Conservation (phyloP, 139 green algal genomes). For the Nannochloris sp. region DNA sequence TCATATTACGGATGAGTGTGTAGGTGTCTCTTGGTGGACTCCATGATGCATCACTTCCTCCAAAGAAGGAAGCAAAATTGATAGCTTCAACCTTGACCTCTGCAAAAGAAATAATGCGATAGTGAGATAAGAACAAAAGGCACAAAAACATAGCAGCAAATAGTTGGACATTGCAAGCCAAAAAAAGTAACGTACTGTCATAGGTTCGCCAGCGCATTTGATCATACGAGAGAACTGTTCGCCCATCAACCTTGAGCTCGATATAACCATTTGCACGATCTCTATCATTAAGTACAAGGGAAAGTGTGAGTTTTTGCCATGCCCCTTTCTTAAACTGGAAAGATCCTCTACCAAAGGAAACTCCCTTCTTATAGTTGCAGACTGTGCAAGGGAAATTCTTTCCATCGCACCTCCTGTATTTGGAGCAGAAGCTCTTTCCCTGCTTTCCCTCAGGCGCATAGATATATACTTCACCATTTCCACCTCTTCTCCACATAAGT, state of each 20-base stretch:
- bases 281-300: not conserved
- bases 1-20: slow-evolving; percentile 9
- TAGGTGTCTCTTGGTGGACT: slow-evolving; percentile 9
- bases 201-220: slow-evolving; percentile 7
- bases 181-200: not conserved
- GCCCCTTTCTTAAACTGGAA: slow-evolving; percentile 12
- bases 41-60: slow-evolving; percentile 15
- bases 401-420: not conserved
- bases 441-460: slow-evolving; percentile 6
- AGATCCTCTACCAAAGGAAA: slow-evolving; percentile 8
- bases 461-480: slow-evolving; percentile 11
- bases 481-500: slow-evolving; percentile 17
- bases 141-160: not conserved
- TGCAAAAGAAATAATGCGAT: not conserved
- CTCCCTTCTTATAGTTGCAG: slow-evolving; percentile 11
- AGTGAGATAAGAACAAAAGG: not conserved
- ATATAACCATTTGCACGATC: slow-evolving; percentile 4
- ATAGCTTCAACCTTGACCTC: slow-evolving; percentile 14
- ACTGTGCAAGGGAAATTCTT: slow-evolving; percentile 11
- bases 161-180: not conserved
- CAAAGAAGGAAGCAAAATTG: slow-evolving; percentile 12
- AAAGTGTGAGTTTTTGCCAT: slow-evolving; percentile 5
- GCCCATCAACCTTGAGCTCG: slow-evolving; percentile 1
- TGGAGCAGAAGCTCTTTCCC: slow-evolving; percentile 10
- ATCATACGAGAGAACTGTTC: not conserved